Percentiles rank a stretch among this genome's conserved stretches.
phyloP scores from a whole-genome alignment of 331 rosid species.

The Stylosanthes scabra region DNA sequence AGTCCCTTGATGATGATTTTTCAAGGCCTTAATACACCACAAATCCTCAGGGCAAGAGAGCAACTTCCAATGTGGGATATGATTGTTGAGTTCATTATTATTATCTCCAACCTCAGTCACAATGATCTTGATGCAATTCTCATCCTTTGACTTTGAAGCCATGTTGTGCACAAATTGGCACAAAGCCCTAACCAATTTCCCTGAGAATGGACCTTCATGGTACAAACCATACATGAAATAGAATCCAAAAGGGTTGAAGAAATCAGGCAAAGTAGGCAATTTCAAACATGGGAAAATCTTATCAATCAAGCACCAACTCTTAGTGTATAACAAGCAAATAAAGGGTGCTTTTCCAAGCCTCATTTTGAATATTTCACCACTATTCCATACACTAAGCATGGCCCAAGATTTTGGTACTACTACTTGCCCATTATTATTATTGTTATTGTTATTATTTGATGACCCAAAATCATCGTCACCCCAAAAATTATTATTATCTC shows the following conservation, averaged over 20 bases:
- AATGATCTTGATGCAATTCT: constrained; percentile 63
- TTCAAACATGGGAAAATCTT: constrained; percentile 81
- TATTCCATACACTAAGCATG: constrained; percentile 95
- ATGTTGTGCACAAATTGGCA: constrained; percentile 83
- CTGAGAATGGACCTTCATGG: constrained; percentile 70
- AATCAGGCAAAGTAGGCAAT: constrained; percentile 72
- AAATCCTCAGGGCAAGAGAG: constrained; percentile 84
- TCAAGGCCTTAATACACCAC: constrained; percentile 93
- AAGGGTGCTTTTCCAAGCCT: constrained; percentile 77
- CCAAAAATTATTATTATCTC: constrained; percentile 38
- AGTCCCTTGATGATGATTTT: constrained; percentile 51
- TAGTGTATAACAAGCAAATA: constrained; percentile 65
- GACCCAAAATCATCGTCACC: constrained; percentile 45
- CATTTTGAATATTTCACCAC: constrained; percentile 74
- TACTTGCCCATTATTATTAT: constrained; percentile 24
- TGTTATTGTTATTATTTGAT: too few relatives aligned
- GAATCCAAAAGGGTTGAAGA: constrained; percentile 85
- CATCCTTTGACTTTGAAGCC: constrained; percentile 64
- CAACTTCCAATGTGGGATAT: constrained; percentile 87
- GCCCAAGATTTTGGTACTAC: constrained; percentile 73
- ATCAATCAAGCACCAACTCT: constrained; percentile 70
- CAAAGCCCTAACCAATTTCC: constrained; percentile 69
- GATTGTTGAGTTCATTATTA: constrained; percentile 53
- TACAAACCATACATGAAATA: constrained; percentile 89
- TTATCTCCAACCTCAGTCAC: constrained; percentile 77